phyloP scores from a whole-genome alignment of 352 stramenopile species.

The Phytophthora hybrid region DNA sequence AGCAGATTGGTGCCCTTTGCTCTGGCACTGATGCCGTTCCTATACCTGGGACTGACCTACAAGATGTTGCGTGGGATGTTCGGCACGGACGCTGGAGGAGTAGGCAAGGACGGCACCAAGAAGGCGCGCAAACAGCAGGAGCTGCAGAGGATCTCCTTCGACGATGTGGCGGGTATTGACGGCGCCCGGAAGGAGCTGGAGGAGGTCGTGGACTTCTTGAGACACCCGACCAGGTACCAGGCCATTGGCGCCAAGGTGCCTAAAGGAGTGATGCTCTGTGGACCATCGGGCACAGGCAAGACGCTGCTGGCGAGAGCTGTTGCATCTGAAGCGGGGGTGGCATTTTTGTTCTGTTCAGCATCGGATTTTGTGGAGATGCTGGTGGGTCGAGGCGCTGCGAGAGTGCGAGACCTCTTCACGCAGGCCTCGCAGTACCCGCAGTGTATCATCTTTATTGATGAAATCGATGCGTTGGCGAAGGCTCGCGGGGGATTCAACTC shows the following conservation, averaged over 20 bases:
- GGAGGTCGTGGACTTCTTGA: constrained; percentile 96
- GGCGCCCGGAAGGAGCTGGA: constrained; percentile 93
- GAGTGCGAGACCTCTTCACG: constrained; percentile 94
- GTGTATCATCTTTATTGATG: constrained; percentile 99
- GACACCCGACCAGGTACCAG: constrained; percentile 91
- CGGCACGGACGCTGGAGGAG: constrained; percentile 49
- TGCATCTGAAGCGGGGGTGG: constrained; percentile 93
- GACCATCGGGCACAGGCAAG: constrained; percentile 95
- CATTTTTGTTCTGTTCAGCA: constrained; percentile 95
- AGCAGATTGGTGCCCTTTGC: constrained; percentile 62
- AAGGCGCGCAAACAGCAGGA: constrained; percentile 52
- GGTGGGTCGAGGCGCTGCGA: constrained; percentile 93
- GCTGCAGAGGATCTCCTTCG: constrained; percentile 80
- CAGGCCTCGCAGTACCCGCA: constrained; percentile 94
- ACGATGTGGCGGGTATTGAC: constrained; percentile 95
- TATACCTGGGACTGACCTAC: constrained; percentile 88
- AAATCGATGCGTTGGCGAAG: constrained; percentile 95
- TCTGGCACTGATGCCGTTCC: constrained; percentile 78
- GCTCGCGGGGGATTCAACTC: constrained; percentile 87
- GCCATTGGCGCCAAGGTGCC: constrained; percentile 94
- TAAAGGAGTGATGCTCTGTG: constrained; percentile 94
- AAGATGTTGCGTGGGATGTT: constrained; percentile 83
- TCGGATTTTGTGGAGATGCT: constrained; percentile 99
- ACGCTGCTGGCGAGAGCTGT: constrained; percentile 94
- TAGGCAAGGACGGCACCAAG: constrained; percentile 76